Evolutionary conservation across 2,329 filamentous ascomycete genomes (phyloP), one percentile per base, ranked within the genome.

Genomic region (Colletotrichum tabaci): DNA sequence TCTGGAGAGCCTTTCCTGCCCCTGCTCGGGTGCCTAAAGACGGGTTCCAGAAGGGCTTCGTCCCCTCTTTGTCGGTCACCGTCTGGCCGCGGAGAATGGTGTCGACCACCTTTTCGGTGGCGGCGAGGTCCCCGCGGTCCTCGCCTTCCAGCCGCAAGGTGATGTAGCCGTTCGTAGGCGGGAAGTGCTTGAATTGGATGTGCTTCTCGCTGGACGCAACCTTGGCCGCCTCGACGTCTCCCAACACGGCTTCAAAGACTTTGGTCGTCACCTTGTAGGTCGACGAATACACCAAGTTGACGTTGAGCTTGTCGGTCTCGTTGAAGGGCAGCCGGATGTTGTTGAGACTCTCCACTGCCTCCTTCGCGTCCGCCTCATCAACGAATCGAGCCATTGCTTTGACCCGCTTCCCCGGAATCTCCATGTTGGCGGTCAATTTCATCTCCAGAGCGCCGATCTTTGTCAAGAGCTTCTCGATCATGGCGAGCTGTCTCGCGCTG

Each of bases 301-400:
- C 76, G 2, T 80, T 82, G 1, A 87, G 75, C 42, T 78, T 83
- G 0, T 76, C 79, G 0, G 61, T 74, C 4, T 70, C 66, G 0
- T 80, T 73, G 15, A 83, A 81, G 0, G 77, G 72, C 7, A 86
- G 50, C 3, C 58, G 62, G 8, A 26, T 77, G 5, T 78, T 68
- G 56, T 84, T 73, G 0, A 86, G 76, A 1, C 70, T 67, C n/a
- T 55, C 66, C 2, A 75, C 78, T 0, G 82, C 84, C 12, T 79
- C 73, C 52, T 74, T 74, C 0, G 84, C 85, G 49, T 84, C 78
- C 0, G 75, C 75, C 60, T 84, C 82, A 1, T 82, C 74, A 4
- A 75, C 23, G 55, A 86, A 87, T 2, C 76, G 75, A 1, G 81
- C 84, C 16, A 77, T 79, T 0, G 80, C 84, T 72, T 84, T 84